Evolutionary conservation across 2,329 filamentous ascomycete species (phyloP), one percentile per base, ranked within the genome.

Genomic region (Beauveria caledonica): DNA sequence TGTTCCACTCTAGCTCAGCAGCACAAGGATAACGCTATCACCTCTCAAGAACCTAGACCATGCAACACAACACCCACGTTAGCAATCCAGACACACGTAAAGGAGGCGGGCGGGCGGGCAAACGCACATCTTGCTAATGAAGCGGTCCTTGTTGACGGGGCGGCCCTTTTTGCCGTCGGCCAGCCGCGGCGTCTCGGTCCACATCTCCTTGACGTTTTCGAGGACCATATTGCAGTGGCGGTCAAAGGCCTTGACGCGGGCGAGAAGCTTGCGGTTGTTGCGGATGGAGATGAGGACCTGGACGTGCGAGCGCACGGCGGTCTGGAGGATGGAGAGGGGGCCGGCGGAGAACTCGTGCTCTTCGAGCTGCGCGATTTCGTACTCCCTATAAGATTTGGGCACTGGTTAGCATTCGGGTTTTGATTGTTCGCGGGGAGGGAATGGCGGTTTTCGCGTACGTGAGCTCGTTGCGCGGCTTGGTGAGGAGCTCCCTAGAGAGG

Each of bases 191-290:
- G 89, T 94, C 78, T 99, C 94, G 10, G 92, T 97, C 94, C 94
- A 99, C 93, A 99, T 97, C 79, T 99, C 94, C 82, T 77, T 77
- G 49, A 95, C 92, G 68, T 96, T 96, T 80, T 96, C 92, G 52
- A 97, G 80, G 3, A 96, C 90, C 94, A 99, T 97, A 78, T 99
- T 99, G 84, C 92, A 97, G 77, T 99, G 94, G 63, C 94, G 84
- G 77, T 99, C 94, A 74, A 99, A 99, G 7, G 94, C 94, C 81
- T 99, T 99, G 71, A 99, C 93, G 65, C 94, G 89, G 56, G 93
- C 94, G 60, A 99, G 87, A 52, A 99, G 83, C 81, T 99, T 99
- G 77, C 93, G 89, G 81, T 97, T 97, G 84, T 96, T 97, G 66
- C 94, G 92, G 78, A 93, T 93, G 59, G 91, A 96, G 72, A 99